Base-by-base conservation (phyloP, 148 eudicot genomes). In the Chenopodium album region DNA sequence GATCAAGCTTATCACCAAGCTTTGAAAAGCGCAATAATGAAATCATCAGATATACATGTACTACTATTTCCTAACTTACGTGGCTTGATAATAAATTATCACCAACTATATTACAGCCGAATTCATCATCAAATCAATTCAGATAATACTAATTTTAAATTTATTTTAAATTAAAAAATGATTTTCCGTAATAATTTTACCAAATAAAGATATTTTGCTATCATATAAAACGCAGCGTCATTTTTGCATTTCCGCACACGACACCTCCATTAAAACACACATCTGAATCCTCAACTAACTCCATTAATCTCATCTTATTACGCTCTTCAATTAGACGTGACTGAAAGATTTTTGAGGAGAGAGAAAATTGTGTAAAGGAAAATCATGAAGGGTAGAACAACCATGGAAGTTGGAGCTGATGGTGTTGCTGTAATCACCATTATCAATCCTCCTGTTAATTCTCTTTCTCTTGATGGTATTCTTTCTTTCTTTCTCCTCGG, bases 401-500 rank as follows among this genome's bases (percentile, higher is more conserved):
- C 83, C 32, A 88, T 92, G 76, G 91, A 91, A 72, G 97, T 92
- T 31, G 97, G 94, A 83, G 79, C 87, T 32, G 97, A 91, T 82
- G 97, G 93, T 29, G 94, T 93, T 13, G 97, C 92, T 17, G 41
- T 91, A 62, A 91, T 93, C 90, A 93, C 97, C 83, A 90, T 93
- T 88, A 60, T 88, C 80, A 93, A 93, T 80, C 93, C 97, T 60
- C 94, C 94, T 32, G 97, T 93, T 64, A 91, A 93, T 87, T 93
- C 97, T 56, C 93, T 93, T 66, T 88, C 97, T 31, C 41, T 86
- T 2, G 88, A 87, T 48, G 87, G 94, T 91, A 87, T 41, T 73
- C 7, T 64, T 31, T 72, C 26, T 71, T 23, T 56, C 23, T 46
- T 6, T 65, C 34, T 60, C 32, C 31, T 67, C 14, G n/a, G 29